Evolutionary conservation across 2,329 filamentous ascomycete species (phyloP).

Genomic region (Colletotrichum gloeosporioides): DNA sequence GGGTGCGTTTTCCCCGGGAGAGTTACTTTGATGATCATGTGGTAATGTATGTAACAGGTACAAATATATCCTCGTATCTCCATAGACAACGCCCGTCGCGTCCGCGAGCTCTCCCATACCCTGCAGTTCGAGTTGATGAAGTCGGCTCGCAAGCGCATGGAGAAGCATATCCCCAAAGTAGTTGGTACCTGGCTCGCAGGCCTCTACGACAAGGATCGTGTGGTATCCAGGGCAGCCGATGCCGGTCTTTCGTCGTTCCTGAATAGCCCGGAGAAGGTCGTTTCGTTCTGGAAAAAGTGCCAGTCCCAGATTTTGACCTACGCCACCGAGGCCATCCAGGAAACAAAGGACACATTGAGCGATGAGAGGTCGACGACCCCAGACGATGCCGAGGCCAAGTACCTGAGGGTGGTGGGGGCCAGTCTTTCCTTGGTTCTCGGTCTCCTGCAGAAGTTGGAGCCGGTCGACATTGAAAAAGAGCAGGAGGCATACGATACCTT

Average conservation of each 20-base stretch:
- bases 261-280: conserved; percentile 78
- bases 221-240: conserved; percentile 76
- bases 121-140: conserved; percentile 70
- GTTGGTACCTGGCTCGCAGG: conserved; percentile 93
- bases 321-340: conserved; percentile 78
- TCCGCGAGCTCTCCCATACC: conserved; percentile 84
- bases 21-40: conserved; percentile 33
- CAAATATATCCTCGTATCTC: conserved; percentile 87
- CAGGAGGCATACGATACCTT: conserved; percentile 68
- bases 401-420: conserved; percentile 72
- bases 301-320: conserved; percentile 83
- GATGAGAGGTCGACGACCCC: conserved; percentile 84
- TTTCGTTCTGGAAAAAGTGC: conserved; percentile 80
- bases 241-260: conserved; percentile 81
- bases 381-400: conserved; percentile 88
- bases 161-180: conserved; percentile 76
- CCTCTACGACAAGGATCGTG: conserved; percentile 82
- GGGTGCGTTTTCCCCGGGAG: conserved; percentile 63
- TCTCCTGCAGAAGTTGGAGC: conserved; percentile 54
- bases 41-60: conserved; percentile 61
- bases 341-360: conserved; percentile 82
- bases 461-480: conserved; percentile 63
- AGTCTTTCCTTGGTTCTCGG: conserved; percentile 61
- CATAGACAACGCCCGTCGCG: conserved; percentile 86
- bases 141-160: conserved; percentile 80